Conservation (phyloP, 2,329 filamentous ascomycete species). For the Aurifilum marmelostoma region DNA sequence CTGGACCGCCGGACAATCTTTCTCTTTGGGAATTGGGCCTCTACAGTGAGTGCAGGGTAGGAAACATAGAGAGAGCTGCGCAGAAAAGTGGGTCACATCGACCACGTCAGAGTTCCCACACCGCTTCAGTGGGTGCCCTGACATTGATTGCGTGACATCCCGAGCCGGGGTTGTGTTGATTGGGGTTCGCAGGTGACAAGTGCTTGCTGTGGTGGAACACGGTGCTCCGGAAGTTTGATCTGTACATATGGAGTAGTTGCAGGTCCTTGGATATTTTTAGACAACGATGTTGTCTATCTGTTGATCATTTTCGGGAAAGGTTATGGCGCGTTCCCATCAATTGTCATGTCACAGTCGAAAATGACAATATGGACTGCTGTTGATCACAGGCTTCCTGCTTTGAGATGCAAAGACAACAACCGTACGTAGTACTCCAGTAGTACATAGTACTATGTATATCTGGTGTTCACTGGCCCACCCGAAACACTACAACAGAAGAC, state of each 20-base stretch:
- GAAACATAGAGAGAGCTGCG: background rate
- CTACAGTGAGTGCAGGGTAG: background rate
- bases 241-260: background rate
- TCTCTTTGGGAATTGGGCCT: background rate
- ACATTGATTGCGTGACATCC: background rate
- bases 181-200: slow-evolving; percentile 2
- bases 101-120: slow-evolving; percentile 17
- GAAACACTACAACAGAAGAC: too few relatives aligned
- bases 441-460: too few relatives aligned
- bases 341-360: background rate
- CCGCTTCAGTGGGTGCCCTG: slow-evolving; percentile 13
- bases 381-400: too few relatives aligned
- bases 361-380: too few relatives aligned
- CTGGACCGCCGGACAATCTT: slow-evolving; percentile 3
- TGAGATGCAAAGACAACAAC: too few relatives aligned
- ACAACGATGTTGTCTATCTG: background rate
- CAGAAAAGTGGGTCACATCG: slow-evolving; percentile 4
- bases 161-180: background rate
- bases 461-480: too few relatives aligned
- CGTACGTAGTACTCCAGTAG: too few relatives aligned
- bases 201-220: background rate
- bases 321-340: background rate
- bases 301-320: background rate
- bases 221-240: background rate
- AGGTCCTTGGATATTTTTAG: slow-evolving; percentile 4